Evolutionary conservation across 768 basidiomycete species (phyloP), one percentile per base, ranked within the genome.

Genomic region (Gloeophyllum trabeum): DNA sequence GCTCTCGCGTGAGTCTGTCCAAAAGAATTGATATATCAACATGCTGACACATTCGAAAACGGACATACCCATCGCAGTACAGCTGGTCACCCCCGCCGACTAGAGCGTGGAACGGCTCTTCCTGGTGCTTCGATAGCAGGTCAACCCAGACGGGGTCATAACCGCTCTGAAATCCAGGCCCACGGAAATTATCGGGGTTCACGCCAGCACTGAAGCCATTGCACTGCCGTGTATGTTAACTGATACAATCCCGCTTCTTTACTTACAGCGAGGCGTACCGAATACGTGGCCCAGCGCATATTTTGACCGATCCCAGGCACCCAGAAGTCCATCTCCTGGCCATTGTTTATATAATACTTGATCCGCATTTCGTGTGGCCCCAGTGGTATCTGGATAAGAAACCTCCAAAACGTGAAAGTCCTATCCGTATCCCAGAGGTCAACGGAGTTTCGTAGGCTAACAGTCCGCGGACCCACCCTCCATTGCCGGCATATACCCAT

Each of bases 71-170:
- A 49, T 91, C 88, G 47, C 87, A 89, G 52, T 91, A 96, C 14
- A 96, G 67, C 57, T 94, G 92, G 57, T 94, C 91, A 7, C 92
- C 91, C 16, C 94, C 94, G 14, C 94, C 94, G 4, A 96, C 81
- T 25, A 98, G 69, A n/a, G 69, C 76, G 53, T 99, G 94, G 56
- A 91, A 91, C 0, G 94, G 92, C 44, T 66, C 64, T 52, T 77
- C 72, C 2, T 73, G 67, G 51, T 98, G 96, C 52, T 84, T 80
- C 34, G 75, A 63, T 20, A 98, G 72, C n/a, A 99, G 62, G 61
- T 99, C 93, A 46, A 79, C 70, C 94, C 94, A 99, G 7, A 97
- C 76, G 5, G 89, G 90, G 57, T 93, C 92, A 51, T 84, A 89
- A 0, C 88, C 90, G 39, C 64, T 79, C 47, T 71, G 78, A 54